phyloP scores from a whole-genome alignment of 352 stramenopile genomes.

The Globisporangium paroecandrum region DNA sequence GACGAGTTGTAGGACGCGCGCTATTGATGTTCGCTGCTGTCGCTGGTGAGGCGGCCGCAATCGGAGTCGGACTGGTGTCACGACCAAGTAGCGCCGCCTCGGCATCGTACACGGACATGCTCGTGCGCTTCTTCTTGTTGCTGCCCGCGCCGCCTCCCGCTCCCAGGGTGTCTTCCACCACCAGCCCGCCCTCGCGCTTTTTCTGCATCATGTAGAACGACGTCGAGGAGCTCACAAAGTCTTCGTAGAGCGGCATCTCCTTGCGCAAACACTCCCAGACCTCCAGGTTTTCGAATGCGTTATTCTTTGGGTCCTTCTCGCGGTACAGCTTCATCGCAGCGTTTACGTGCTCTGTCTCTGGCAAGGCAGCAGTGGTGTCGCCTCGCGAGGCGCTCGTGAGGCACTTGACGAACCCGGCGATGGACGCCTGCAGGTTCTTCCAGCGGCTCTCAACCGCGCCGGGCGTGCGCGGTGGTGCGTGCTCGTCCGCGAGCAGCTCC shows the following conservation, averaged over 20 bases:
- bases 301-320: conserved; percentile 6
- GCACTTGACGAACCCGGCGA: conserved; percentile 7
- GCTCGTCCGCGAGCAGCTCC: conserved; percentile 1
- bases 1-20: no score
- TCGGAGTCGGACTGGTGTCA: neutral
- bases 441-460: conserved; percentile 14
- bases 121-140: conserved; percentile 7
- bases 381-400: neutral
- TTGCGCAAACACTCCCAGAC: conserved; percentile 15
- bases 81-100: conserved; percentile 3
- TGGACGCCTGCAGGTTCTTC: conserved; percentile 12
- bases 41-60: neutral
- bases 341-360: neutral
- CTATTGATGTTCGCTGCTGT: neutral
- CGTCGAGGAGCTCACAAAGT: conserved; percentile 9
- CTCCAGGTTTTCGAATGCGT: conserved; percentile 11
- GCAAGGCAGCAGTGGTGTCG: neutral
- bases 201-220: conserved; percentile 14
- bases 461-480: conserved; percentile 9
- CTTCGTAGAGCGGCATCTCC: conserved; percentile 16
- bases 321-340: conserved; percentile 10
- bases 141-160: neutral
- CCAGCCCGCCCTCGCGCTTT: conserved; percentile 3
- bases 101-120: conserved; percentile 5
- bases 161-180: neutral